Conservation (phyloP, 441 rosid genomes). For the Euphorbia schlechtendalii region DNA sequence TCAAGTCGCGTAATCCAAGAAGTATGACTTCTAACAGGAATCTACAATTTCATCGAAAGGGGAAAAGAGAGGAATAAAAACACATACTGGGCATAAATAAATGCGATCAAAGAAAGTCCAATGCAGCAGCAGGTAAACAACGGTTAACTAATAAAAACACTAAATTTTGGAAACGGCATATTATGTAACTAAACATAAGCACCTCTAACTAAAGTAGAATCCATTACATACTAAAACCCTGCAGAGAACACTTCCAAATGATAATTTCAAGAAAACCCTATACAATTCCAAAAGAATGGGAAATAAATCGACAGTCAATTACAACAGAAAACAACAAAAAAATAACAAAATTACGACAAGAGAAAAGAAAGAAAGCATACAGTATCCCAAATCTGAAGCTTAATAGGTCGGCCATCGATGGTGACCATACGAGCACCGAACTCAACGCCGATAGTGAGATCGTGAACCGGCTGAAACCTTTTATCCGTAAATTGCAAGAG, state of each 20-base stretch:
- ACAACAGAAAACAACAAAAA: neutral
- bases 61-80: neutral
- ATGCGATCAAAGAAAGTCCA: neutral
- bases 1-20: neutral
- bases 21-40: neutral
- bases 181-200: neutral
- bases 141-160: too few relatives aligned
- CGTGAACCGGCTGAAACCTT: conserved; percentile 98
- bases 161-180: neutral
- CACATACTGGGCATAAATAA: neutral
- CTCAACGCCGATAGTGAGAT: conserved; percentile 89
- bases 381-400: conserved; percentile 99
- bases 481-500: too few relatives aligned
- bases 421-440: conserved; percentile 98
- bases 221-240: neutral
- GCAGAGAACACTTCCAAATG: neutral
- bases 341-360: neutral
- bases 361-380: conserved; percentile 20
- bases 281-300: neutral
- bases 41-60: neutral
- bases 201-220: neutral
- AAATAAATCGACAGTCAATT: neutral
- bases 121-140: neutral
- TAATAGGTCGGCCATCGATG: conserved; percentile 83
- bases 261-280: neutral